phyloP scores from a whole-genome alignment of 192 early-diverging fungal genomes.

The Obelidium mucronatum region DNA sequence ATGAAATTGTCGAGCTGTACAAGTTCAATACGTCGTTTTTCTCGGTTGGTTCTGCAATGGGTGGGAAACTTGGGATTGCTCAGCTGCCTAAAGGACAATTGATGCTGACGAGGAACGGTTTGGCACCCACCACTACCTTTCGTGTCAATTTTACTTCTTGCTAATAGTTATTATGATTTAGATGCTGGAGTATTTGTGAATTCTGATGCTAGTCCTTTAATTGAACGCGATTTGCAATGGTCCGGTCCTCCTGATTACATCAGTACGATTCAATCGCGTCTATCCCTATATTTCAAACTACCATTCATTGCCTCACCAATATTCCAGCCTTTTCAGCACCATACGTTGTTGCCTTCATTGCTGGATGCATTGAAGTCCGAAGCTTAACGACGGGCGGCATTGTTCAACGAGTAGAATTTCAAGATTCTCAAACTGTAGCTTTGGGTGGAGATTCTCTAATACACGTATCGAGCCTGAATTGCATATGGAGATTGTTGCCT shows the following conservation, averaged over 20 bases:
- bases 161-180: conserved; percentile 31
- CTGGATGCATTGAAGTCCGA: conserved; percentile 81
- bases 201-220: conserved; percentile 35
- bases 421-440: conserved; percentile 46
- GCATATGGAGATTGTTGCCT: conserved; percentile 58
- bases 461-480: conserved; percentile 47
- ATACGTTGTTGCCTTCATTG: conserved; percentile 75
- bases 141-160: background rate
- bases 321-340: conserved; percentile 66
- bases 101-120: conserved; percentile 44
- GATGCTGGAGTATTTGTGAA: conserved; percentile 44
- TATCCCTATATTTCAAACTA: background rate
- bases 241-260: conserved; percentile 58
- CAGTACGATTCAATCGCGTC: conserved; percentile 42
- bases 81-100: conserved; percentile 33
- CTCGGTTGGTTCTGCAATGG: background rate
- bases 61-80: conserved; percentile 19
- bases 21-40: conserved; percentile 39
- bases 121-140: too few relatives aligned
- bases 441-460: conserved; percentile 31
- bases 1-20: conserved; percentile 63
- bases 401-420: conserved; percentile 81
- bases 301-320: background rate
- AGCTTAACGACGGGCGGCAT: conserved; percentile 82
- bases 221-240: conserved; percentile 51